These are phyloP conservation scores for Colletotrichum sojae DNA, from an alignment of 2,329 filamentous ascomycete species.

Conservation along the genomic window DNA sequence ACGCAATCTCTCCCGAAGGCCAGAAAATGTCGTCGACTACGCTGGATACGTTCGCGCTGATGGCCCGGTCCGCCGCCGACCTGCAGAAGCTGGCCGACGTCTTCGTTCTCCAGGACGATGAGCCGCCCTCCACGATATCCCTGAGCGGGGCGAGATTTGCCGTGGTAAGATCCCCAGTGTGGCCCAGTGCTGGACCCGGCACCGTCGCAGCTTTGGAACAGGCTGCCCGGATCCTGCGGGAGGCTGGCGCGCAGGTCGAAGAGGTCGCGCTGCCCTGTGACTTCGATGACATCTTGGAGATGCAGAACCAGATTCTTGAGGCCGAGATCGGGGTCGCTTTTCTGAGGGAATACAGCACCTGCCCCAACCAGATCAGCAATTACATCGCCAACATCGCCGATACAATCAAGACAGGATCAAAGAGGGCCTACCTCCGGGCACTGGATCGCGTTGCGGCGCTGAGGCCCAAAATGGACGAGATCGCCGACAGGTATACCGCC, in stretches of 20 bases:
- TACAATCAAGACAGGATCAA: conserved; percentile 5
- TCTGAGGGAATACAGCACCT: conserved; percentile 13
- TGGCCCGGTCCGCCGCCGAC: conserved; percentile 69
- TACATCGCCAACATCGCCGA: not conserved
- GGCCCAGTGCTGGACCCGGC: conserved; percentile 60
- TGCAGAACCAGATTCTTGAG: conserved; percentile 13
- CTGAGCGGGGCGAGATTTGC: conserved; percentile 64
- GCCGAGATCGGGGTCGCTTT: conserved; percentile 17
- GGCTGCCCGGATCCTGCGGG: conserved; percentile 54
- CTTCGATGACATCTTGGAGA: conserved; percentile 57
- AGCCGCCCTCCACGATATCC: not conserved
- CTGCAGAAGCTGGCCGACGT: conserved; percentile 67
- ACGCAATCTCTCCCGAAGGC: conserved; percentile 72
- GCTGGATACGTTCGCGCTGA: conserved; percentile 74
- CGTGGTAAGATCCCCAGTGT: conserved; percentile 66
- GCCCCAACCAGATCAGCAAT: not conserved
- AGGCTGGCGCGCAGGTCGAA: conserved; percentile 66
- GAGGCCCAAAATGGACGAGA: conserved; percentile 67
- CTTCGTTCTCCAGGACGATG: conserved; percentile 68
- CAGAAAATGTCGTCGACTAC: conserved; percentile 70
- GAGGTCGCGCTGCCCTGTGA: conserved; percentile 67
- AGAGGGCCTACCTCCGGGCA: conserved; percentile 14
- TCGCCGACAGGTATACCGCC: conserved; percentile 66
- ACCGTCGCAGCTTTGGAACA: conserved; percentile 58
- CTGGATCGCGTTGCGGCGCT: conserved; percentile 67